Base-by-base conservation (phyloP, 179 eudicot genomes). In the Beta corolliflora region DNA sequence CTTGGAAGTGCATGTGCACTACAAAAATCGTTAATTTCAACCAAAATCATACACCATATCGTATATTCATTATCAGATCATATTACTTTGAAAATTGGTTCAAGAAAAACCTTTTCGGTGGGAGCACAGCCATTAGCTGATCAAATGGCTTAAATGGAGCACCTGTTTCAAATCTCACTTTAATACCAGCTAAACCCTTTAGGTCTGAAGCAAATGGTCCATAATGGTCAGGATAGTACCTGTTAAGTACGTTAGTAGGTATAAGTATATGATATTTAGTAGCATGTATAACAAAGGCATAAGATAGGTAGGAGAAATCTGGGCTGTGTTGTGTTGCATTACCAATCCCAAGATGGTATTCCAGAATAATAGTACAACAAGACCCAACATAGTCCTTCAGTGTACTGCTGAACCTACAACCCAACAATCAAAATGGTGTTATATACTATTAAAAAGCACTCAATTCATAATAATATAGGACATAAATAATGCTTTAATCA, bases 381-480 rank as follows among this genome's bases (percentile, higher is more conserved):
- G 36, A 93, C 92, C 97, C 95, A 93, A 64, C 92, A 89, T 7
- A 93, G 75, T 14, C 97, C 94, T 88, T 91, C 91, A 0, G 88
- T 81, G 41, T 90, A 93, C 25, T 86, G 85, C 4, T 81, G 70
- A 23, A 90, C 91, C 95, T 90, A 84, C 31, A 77, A 73, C 16
- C 46, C 55, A 70, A 19, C 9, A 63, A 31, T 44, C 74, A 31
- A 29, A 23, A 55, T 67, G 60, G 52, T 73, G 25, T 44, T 48
- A 16, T 3, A 55, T 53, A 53, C 2, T 48, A 50, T 7, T 0
- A 25, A 31, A 10, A 0, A 16, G 67, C 56, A 68, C 12, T 31
- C 29, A 48, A 15, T 53, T 41, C 19, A 25, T 31, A 5, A 15
- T 13, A 68, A 9, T 36, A 15, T 7, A 15, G n/a, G 41, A 58